Evolutionary conservation across 306 rosid genomes (phyloP).

Genomic region (Fragaria nilgerrensis): DNA sequence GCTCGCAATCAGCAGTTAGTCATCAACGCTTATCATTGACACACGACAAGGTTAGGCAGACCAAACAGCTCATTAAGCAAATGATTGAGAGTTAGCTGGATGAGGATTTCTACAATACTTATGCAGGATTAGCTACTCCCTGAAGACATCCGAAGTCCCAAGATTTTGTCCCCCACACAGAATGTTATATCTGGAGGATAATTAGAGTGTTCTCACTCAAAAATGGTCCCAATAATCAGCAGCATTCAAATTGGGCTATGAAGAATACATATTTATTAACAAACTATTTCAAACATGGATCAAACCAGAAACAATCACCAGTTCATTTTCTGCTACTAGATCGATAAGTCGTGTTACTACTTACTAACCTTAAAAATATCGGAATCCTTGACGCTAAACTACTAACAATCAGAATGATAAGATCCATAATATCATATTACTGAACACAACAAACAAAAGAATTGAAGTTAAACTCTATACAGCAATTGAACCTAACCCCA

Average conservation of each 20-base stretch:
- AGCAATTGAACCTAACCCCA: neutral
- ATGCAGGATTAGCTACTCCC: neutral
- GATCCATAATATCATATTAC: neutral
- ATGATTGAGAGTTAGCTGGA: neutral
- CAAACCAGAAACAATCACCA: neutral
- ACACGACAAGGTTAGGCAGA: neutral
- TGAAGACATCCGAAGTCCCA: neutral
- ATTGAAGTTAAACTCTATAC: conserved; percentile 1
- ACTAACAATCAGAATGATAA: neutral
- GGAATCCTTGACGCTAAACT: neutral
- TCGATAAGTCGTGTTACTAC: too few species aligned
- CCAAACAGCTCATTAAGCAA: neutral
- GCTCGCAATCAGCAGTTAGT: neutral
- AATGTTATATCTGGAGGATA: neutral
- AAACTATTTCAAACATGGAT: neutral
- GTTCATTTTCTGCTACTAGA: neutral
- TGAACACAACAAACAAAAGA: neutral
- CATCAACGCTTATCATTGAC: neutral
- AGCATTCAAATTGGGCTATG: neutral
- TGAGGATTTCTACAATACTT: neutral
- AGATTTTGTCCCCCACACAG: neutral
- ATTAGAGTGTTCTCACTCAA: neutral
- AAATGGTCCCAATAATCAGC: neutral
- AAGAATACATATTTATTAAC: neutral
- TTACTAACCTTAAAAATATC: neutral